Conservation (phyloP, 306 rosid genomes). For the Ochetophila trinervis region DNA sequence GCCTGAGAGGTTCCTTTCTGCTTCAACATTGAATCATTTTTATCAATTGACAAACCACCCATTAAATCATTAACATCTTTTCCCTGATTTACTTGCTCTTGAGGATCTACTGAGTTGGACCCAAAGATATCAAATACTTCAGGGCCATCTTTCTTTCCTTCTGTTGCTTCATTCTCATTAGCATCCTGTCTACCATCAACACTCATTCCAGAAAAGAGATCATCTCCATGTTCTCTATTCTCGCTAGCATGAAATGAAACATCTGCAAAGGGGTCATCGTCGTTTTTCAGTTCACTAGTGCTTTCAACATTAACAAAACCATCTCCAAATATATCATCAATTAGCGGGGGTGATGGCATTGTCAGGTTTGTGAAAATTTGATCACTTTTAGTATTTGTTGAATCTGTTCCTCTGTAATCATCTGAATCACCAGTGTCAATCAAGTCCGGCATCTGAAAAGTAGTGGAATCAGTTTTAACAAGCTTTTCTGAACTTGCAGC, state of each 20-base stretch:
- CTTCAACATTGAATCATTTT: slow-evolving; percentile 39
- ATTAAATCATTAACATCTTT: slow-evolving; percentile 55
- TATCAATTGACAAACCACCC: slow-evolving; percentile 60
- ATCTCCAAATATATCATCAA: slow-evolving; percentile 90
- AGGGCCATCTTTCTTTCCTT: slow-evolving; percentile 42
- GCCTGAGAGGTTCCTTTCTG: slow-evolving; percentile 48
- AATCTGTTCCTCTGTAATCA: slow-evolving; percentile 31
- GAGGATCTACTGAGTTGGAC: slow-evolving; percentile 37
- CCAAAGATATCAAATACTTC: slow-evolving; percentile 70
- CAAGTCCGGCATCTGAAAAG: slow-evolving; percentile 69
- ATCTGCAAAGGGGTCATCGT: slow-evolving; percentile 91
- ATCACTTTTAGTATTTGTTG: slow-evolving; percentile 37
- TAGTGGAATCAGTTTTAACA: slow-evolving; percentile 37
- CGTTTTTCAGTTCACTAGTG: slow-evolving; percentile 48
- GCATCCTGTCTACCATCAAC: slow-evolving; percentile 52
- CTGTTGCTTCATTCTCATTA: slow-evolving; percentile 34
- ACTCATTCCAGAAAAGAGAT: slow-evolving; percentile 81
- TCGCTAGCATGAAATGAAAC: slow-evolving; percentile 74
- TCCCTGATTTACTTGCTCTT: slow-evolving; percentile 39
- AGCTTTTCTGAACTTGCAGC: slow-evolving; percentile 46
- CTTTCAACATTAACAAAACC: slow-evolving; percentile 36
- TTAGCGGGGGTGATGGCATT: slow-evolving; percentile 44
- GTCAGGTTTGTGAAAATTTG: slow-evolving; percentile 41
- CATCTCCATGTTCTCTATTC: slow-evolving; percentile 54
- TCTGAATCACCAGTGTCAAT: slow-evolving; percentile 77